phyloP scores from a whole-genome alignment of 2,329 filamentous ascomycete species.

The Pseudocercospora ulei region DNA sequence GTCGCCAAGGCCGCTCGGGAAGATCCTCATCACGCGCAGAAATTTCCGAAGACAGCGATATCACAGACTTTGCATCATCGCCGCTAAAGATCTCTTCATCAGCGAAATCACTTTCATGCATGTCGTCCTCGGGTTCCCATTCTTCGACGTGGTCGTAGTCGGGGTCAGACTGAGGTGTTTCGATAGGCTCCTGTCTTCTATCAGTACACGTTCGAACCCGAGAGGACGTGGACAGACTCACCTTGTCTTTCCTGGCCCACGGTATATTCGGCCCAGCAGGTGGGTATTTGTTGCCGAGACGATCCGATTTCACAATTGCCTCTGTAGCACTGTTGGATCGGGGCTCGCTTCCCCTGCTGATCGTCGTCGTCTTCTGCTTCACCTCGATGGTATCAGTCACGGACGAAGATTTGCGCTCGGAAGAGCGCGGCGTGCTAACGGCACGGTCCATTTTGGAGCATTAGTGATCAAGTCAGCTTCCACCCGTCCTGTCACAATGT shows the following conservation, averaged over 20 bases:
- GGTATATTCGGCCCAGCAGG: slow-evolving; percentile 7
- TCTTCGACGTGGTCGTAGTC: slow-evolving; percentile 25
- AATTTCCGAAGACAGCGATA: slow-evolving; percentile 22
- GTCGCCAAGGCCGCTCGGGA: slow-evolving; percentile 23
- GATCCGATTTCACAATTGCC: neutral
- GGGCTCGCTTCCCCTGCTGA: slow-evolving; percentile 1
- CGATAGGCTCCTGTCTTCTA: slow-evolving; percentile 6
- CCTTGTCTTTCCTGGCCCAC: slow-evolving; percentile 17
- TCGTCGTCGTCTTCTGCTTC: slow-evolving; percentile 15
- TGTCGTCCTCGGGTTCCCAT: slow-evolving; percentile 15
- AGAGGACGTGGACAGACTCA: slow-evolving; percentile 5
- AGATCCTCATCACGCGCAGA: slow-evolving; percentile 12
- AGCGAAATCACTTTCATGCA: slow-evolving; percentile 10
- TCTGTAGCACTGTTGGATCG: neutral
- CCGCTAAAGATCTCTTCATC: slow-evolving; percentile 28
- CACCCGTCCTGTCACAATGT: neutral
- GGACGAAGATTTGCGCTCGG: slow-evolving; percentile 12
- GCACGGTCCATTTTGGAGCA: too few species aligned
- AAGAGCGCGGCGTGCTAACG: slow-evolving; percentile 1
- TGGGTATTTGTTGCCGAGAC: neutral
- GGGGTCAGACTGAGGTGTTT: neutral
- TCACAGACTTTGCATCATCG: slow-evolving; percentile 23
- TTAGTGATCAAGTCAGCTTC: slow-evolving; percentile 1
- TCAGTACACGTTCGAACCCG: slow-evolving; percentile 6
- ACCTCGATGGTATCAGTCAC: slow-evolving; percentile 17